Conservation (phyloP, 768 basidiomycete genomes). For the Russula dissimulans region DNA sequence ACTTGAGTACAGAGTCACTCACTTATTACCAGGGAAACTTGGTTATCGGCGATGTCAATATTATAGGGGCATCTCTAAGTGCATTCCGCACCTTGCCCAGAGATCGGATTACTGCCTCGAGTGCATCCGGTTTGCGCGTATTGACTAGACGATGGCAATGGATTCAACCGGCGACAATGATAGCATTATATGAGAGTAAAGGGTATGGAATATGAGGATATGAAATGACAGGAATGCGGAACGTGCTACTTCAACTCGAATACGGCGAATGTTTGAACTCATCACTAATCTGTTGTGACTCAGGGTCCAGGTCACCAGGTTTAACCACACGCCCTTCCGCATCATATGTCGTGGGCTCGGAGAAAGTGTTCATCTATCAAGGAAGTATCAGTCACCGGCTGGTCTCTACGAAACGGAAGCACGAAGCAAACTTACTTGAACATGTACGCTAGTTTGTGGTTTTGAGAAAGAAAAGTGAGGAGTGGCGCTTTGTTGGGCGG, state of each 20-base stretch:
- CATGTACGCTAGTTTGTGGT: slow-evolving; percentile 26
- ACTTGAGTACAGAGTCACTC: too few relatives aligned
- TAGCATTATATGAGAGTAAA: background rate
- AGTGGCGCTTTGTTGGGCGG: background rate
- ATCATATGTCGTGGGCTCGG: slow-evolving; percentile 43
- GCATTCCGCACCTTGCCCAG: too few relatives aligned
- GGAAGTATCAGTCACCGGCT: background rate
- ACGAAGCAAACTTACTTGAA: slow-evolving; percentile 27
- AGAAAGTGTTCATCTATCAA: slow-evolving; percentile 9
- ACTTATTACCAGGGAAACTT: too few relatives aligned
- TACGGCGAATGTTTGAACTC: slow-evolving; percentile 51
- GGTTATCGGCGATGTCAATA: too few relatives aligned
- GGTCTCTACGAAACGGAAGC: too few relatives aligned
- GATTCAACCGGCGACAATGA: background rate
- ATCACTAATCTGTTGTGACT: slow-evolving; percentile 46
- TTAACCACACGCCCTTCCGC: slow-evolving; percentile 42
- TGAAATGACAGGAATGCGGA: background rate
- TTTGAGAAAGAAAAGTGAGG: slow-evolving; percentile 13
- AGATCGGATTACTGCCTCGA: too few relatives aligned
- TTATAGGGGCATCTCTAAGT: too few relatives aligned
- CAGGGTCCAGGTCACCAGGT: slow-evolving; percentile 43
- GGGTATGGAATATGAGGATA: background rate
- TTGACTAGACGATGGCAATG: background rate
- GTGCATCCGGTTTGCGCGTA: too few relatives aligned
- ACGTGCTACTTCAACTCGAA: background rate